phyloP scores from a whole-genome alignment of 2,329 filamentous ascomycete species.

The Penicillium vulpinum region DNA sequence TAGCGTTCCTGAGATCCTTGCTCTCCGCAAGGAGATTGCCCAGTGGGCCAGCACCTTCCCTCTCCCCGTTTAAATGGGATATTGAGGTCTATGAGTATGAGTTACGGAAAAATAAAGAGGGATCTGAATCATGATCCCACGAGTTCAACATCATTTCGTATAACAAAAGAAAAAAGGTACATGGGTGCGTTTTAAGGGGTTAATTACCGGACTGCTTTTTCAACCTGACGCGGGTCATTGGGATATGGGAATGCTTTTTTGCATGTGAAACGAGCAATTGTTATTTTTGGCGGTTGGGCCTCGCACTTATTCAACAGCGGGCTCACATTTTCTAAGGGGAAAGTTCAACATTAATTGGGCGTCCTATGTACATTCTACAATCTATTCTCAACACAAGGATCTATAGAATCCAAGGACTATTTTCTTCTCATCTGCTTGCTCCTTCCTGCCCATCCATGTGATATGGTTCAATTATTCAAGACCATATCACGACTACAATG shows the following conservation, averaged over 20 bases:
- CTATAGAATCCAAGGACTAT: conserved; percentile 12
- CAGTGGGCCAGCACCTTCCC: conserved; percentile 88
- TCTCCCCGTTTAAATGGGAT: conserved; percentile 61
- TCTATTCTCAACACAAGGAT: conserved; percentile 14
- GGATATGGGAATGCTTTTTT: conserved; percentile 32
- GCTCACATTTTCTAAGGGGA: conserved; percentile 20
- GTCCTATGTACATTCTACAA: conserved; percentile 14
- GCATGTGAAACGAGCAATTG: conserved; percentile 24
- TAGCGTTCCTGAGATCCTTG: conserved; percentile 76
- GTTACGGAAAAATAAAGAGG: conserved; percentile 13
- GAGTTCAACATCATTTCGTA: conserved; percentile 42
- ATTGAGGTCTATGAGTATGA: background rate
- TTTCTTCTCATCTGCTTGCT: background rate
- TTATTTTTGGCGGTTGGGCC: conserved; percentile 14
- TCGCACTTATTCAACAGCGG: conserved; percentile 26
- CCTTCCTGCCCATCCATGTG: background rate
- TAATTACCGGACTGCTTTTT: conserved; percentile 44
- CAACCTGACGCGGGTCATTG: conserved; percentile 41
- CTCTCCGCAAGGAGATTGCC: conserved; percentile 84
- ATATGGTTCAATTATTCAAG: background rate
- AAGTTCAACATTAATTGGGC: conserved; percentile 23
- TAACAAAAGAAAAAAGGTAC: conserved; percentile 31
- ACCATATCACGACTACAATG: background rate
- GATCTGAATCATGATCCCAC: conserved; percentile 19
- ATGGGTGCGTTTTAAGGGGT: conserved; percentile 35